A percentile compares a stretch with the other conserved stretches of the same genome.
Evolutionary conservation across 352 stramenopile genomes (phyloP).

Genomic region (Phytophthora agathidicida): DNA sequence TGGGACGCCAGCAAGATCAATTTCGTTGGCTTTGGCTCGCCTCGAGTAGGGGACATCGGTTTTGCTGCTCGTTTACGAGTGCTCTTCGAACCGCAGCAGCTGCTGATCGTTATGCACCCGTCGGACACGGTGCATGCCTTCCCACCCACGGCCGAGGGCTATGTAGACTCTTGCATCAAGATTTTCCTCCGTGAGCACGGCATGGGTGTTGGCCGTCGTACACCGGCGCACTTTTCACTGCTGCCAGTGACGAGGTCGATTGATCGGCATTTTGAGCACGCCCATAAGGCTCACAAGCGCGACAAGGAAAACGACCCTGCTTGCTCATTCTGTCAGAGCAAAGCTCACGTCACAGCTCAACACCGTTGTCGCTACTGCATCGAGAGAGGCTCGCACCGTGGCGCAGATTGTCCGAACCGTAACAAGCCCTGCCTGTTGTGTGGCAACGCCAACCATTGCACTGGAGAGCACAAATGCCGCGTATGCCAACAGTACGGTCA

Average conservation of each 20-base stretch:
- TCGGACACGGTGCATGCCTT: constrained; percentile 86
- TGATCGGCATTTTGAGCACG: constrained; percentile 75
- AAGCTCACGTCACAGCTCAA: constrained; percentile 66
- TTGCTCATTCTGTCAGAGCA: constrained; percentile 72
- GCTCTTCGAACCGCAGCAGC: constrained; percentile 79
- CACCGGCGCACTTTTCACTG: constrained; percentile 74
- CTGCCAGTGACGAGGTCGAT: constrained; percentile 78
- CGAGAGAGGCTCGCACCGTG: constrained; percentile 77
- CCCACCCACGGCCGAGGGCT: constrained; percentile 80
- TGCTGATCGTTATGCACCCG: constrained; percentile 87
- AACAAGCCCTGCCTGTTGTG: constrained; percentile 73
- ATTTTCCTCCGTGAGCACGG: constrained; percentile 84
- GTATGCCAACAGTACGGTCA: constrained; percentile 87
- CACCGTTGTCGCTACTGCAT: constrained; percentile 87
- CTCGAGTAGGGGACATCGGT: constrained; percentile 76
- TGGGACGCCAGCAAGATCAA: constrained; percentile 83
- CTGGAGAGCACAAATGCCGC: constrained; percentile 80
- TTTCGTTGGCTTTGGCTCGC: constrained; percentile 85
- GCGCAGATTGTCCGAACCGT: constrained; percentile 73
- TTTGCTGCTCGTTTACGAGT: constrained; percentile 77
- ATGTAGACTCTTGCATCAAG: constrained; percentile 81
- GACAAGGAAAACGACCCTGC: constrained; percentile 31
- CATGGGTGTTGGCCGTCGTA: constrained; percentile 65
- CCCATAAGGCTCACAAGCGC: constrained; percentile 51
- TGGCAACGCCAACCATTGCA: constrained; percentile 77